Evolutionary conservation across 371 early-diverging fungal genomes (phyloP), one percentile per base, ranked within the genome.

Genomic region (Dinochytrium kinnereticum): DNA sequence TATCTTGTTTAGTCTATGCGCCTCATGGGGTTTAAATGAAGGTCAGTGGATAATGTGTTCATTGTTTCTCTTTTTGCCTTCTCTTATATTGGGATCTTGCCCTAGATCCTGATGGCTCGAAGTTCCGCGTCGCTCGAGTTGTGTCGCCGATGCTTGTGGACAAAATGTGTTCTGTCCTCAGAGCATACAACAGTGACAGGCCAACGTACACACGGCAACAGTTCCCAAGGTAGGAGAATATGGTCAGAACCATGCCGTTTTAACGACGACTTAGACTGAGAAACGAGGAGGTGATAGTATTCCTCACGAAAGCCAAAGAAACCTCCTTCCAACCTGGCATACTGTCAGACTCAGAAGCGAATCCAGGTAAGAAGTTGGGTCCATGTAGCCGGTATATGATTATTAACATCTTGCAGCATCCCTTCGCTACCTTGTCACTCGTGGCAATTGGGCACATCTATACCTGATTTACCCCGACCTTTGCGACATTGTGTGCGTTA

Each of bases 191-290:
- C 30, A 84, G 84, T n/a, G 95, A 95, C 80, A 88, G 88, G 71
- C 89, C 89, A 33, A 76, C 92, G 38, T 81, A 91, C 59, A 95
- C 95, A 24, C 86, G 88, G 39, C 86, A 91, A 55, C 95, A 95
- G 5, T 85, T 95, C 80, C 93, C 96, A 71, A 88, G 91, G 88
- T 89, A 83, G 84, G 84, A 79, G 81, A 79, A 81, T 85, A 79
- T 84, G 81, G 37, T 51, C 49, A 66, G 53, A 64, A 33, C 61
- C 68, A 49, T 55, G 24, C 33, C 37, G 21, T 69, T 55, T 55
- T 69, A 28, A 61, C 38, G 19, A 50, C n/a, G n/a, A 31, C 39
- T 51, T 77, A 89, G 92, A 76, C 85, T 92, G 24, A 90, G 93
- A 28, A 88, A 90, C 64, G 91, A 90, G 71, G 94, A 95, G 69